Evolutionary conservation across 345 rosid species (phyloP), one percentile per base, ranked within the genome.

Genomic region (Acer saccharum): DNA sequence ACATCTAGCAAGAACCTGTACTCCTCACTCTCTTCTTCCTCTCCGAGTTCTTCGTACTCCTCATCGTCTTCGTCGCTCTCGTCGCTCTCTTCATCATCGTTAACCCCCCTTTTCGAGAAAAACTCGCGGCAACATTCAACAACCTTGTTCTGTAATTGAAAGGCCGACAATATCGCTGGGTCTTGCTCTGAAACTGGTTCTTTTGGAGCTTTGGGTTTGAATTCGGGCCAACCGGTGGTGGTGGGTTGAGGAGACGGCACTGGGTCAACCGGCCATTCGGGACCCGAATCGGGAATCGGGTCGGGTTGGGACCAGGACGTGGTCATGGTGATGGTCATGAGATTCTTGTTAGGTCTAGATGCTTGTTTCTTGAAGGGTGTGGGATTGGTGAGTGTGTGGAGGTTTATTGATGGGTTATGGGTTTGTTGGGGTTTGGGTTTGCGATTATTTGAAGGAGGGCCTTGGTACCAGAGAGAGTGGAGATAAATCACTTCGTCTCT

Each of bases 381-480:
- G 72, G 88, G 46, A 77, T 76, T 71, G 77, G 88, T 25, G 72
- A 65, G 83, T 39, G 73, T 70, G 79, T 76, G 81, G 76, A 50
- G 44, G 74, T 66, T 4, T 75, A 43, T 25, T 65, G 82, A 46
- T 50, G 80, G 88, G 75, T 65, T 72, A 66, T 73, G 48, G 83
- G 83, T 79, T 61, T 79, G 25, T 35, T 35, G 39, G 80, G 82
- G 12, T 0, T 60, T 7, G 83, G 84, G 68, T 79, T 82, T 2
- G 85, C 78, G 69, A 10, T 10, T 2, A 57, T 80, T 83, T 0
- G 70, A 61, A n/a, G 94, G 93, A 10, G 96, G 98, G 71, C 96
- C 97, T 76, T 81, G 88, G 63, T 84, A 90, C 96, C 94, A 91
- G 65, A 94, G 93, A 25, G 86, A 83, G 79, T 90, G 97, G 70